Base-by-base conservation (phyloP, 176 grass and related monocot species). In the Cocos nucifera region DNA sequence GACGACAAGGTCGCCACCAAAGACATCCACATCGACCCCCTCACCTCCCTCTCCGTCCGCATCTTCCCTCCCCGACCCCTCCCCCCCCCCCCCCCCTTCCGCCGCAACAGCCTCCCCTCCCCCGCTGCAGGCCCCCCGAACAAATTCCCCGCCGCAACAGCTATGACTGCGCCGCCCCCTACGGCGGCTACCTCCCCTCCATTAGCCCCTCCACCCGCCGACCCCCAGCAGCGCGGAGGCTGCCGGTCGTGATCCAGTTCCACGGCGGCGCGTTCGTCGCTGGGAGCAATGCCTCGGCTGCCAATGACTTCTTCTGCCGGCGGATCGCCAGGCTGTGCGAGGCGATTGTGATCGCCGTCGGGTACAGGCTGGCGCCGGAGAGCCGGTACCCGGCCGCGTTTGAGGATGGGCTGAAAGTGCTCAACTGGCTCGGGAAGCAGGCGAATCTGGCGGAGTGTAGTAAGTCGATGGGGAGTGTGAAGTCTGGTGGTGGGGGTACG, bases 251-350 rank as follows among this genome's bases (percentile, higher is more conserved):
- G 21, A 58, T 93, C 61, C 89, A 87, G 74, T 93, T 93, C 67
- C 89, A 94, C 64, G 83, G 89, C 4, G 80, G 89, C 29, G 83
- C 77, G 32, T 94, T 94, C 73, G 84, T 78, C 5, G 51, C 74
- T 4, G 89, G 89, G 17, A 79, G 83, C 15, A 76, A 71, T 1
- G 75, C 80, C 66, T 84, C 83, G 52, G 70, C 74, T 21, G 80
- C 89, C n/a, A 93, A 93, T 56, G 89, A 93, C 66, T 74, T 77
- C 10, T 93, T 93, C 66, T 93, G 89, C 66, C 60, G 89, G 55
- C 70, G 80, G 28, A 74, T 87, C 2, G 83, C 89, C 26, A 73
- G 79, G 54, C 74, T 73, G 51, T 78, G 84, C 67, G 89, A 93
- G 23, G 83, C 80, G 56, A 93, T 93, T 61, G 89, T 93, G 27